These are phyloP conservation scores for Lactarius hengduanensis DNA, from an alignment of 768 basidiomycete genomes.

Conservation along the genomic window DNA sequence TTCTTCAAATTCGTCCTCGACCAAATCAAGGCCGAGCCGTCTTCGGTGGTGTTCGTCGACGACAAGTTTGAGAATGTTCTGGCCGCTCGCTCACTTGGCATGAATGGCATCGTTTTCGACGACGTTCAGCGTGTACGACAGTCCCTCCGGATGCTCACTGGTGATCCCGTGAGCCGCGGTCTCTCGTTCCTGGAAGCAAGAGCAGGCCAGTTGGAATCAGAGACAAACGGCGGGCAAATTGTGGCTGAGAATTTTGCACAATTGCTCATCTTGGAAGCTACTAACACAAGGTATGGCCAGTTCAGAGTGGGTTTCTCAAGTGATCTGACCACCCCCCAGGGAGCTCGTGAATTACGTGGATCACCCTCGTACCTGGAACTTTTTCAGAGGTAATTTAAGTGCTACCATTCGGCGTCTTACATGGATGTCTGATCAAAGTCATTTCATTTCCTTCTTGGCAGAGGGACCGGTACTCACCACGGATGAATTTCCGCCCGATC, in stretches of 20 bases:
- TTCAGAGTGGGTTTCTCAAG: neutral
- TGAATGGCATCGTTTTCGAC: slow-evolving; percentile 55
- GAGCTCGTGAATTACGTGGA: slow-evolving; percentile 41
- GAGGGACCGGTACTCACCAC: slow-evolving; percentile 41
- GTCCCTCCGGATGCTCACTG: slow-evolving; percentile 46
- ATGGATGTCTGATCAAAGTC: neutral
- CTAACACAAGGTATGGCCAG: slow-evolving; percentile 41
- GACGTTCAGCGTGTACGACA: slow-evolving; percentile 43
- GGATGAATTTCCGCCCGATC: slow-evolving; percentile 50
- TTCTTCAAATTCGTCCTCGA: slow-evolving; percentile 52
- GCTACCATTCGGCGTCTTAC: slow-evolving; percentile 37
- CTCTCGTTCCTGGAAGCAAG: slow-evolving; percentile 41
- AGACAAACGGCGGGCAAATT: slow-evolving; percentile 43
- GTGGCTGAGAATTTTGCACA: slow-evolving; percentile 58
- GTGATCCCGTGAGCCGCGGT: slow-evolving; percentile 48
- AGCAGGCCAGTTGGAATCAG: slow-evolving; percentile 44
- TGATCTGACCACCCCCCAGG: slow-evolving; percentile 32
- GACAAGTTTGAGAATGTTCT: slow-evolving; percentile 60
- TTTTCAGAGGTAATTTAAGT: slow-evolving; percentile 46
- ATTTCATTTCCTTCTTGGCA: slow-evolving; percentile 35
- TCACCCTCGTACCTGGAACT: slow-evolving; percentile 48
- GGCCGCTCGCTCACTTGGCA: slow-evolving; percentile 54
- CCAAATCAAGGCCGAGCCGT: slow-evolving; percentile 46
- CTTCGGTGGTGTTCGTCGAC: slow-evolving; percentile 53
- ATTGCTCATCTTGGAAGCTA: slow-evolving; percentile 55